A percentile compares a stretch with the other conserved stretches of the same genome.
phyloP scores from a whole-genome alignment of 768 basidiomycete species.

The Tricholoma terreum region DNA sequence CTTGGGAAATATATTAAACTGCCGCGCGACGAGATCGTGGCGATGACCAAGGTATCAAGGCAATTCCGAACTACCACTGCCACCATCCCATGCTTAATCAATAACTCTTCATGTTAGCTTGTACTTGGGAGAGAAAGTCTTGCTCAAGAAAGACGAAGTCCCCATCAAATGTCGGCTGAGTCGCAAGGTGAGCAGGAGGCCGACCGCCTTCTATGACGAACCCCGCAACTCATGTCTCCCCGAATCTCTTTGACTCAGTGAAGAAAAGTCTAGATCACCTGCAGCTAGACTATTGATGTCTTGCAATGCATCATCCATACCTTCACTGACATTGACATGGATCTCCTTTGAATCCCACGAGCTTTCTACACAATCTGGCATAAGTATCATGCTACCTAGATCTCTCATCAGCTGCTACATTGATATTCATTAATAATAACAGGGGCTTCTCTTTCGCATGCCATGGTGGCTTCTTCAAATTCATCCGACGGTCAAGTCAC shows the following conservation, averaged over 20 bases:
- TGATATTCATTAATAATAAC: too few species aligned
- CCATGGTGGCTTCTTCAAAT: background rate
- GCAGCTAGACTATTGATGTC: slow-evolving; percentile 71
- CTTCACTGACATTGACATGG: background rate
- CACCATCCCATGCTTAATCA: background rate
- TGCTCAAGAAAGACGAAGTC: background rate
- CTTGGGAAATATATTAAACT: slow-evolving; percentile 59
- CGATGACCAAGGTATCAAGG: slow-evolving; percentile 62
- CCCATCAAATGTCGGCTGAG: slow-evolving; percentile 15
- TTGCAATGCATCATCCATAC: slow-evolving; percentile 49
- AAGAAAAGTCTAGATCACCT: slow-evolving; percentile 60
- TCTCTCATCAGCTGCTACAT: too few species aligned
- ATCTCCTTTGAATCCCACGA: background rate
- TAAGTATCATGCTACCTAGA: too few species aligned
- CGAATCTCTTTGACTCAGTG: slow-evolving; percentile 71
- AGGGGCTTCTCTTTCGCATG: background rate
- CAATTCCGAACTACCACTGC: background rate
- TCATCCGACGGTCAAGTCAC: background rate
- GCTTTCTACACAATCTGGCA: too few species aligned
- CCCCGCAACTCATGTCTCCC: background rate
- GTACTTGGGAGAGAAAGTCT: background rate
- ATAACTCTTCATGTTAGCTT: background rate
- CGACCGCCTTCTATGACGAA: background rate
- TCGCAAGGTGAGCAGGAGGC: slow-evolving; percentile 9
- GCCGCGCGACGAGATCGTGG: slow-evolving; percentile 69